Evolutionary conservation across 495 filamentous ascomycete genomes (phyloP).

Genomic region (Penicillium goetzii): DNA sequence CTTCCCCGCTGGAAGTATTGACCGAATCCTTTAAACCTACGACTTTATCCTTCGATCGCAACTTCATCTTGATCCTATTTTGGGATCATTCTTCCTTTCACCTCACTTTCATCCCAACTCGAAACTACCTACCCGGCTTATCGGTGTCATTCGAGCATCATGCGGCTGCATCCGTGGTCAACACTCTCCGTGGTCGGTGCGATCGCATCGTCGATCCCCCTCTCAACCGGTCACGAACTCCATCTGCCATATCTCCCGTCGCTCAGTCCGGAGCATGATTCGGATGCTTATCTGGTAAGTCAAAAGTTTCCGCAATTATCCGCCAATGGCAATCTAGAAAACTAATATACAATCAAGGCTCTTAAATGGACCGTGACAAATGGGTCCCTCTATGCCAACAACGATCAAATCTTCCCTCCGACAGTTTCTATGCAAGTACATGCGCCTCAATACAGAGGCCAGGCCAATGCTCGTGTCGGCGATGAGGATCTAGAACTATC

Average conservation of each 20-base stretch:
- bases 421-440: conserved; percentile 38
- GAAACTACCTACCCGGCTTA: background rate
- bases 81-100: background rate
- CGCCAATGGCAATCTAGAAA: background rate
- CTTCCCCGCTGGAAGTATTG: background rate
- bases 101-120: background rate
- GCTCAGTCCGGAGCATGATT: conserved; percentile 17
- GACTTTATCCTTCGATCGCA: background rate
- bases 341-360: conserved; percentile 30
- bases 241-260: conserved; percentile 33
- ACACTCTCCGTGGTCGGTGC: conserved; percentile 22
- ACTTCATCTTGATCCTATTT: background rate
- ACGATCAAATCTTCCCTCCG: conserved; percentile 48
- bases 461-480: conserved; percentile 6
- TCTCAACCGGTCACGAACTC: conserved; percentile 28
- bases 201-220: conserved; percentile 23
- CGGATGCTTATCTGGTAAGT: conserved; percentile 32
- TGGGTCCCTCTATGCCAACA: conserved; percentile 48
- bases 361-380: conserved; percentile 45
- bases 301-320: background rate
- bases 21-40: background rate
- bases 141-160: conserved; percentile 10
- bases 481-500: conserved; percentile 26
- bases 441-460: conserved; percentile 28
- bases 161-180: conserved; percentile 24